Evolutionary conservation across 2,329 filamentous ascomycete species (phyloP).

Genomic region (Cladosporium sp.): DNA sequence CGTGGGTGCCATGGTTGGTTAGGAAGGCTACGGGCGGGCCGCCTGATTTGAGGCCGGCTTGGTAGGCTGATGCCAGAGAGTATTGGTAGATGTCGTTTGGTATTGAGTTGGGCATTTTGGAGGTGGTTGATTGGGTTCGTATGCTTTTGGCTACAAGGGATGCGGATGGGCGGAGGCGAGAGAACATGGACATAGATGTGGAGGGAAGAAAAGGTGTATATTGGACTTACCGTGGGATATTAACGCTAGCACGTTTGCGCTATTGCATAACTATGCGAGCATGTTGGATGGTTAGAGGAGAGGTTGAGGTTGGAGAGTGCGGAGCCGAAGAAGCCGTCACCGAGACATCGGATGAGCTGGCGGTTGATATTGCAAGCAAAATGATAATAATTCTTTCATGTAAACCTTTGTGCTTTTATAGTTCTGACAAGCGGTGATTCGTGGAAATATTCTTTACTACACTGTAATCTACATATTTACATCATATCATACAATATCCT

Average conservation of each 20-base stretch:
- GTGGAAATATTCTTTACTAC: too few relatives aligned
- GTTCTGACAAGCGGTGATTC: too few relatives aligned
- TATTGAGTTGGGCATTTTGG: slow-evolving; percentile 34
- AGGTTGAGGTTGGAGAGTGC: slow-evolving; percentile 7
- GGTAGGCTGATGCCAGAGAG: slow-evolving; percentile 35
- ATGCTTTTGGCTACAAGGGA: background rate
- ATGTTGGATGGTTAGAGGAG: slow-evolving; percentile 2
- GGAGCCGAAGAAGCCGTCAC: slow-evolving; percentile 6
- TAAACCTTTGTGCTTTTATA: too few relatives aligned
- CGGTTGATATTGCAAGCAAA: too few relatives aligned
- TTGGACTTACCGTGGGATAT: slow-evolving; percentile 2
- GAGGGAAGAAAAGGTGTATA: background rate
- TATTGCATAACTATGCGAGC: slow-evolving; percentile 13
- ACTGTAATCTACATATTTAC: too few relatives aligned
- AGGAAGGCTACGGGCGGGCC: slow-evolving; percentile 33
- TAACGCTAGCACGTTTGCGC: slow-evolving; percentile 9
- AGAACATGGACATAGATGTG: background rate
- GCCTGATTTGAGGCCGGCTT: slow-evolving; percentile 33
- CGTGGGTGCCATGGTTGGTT: slow-evolving; percentile 39
- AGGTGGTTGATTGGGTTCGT: background rate
- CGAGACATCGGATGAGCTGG: background rate
- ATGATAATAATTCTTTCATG: too few relatives aligned
- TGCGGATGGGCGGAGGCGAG: background rate
- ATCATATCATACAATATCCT: too few relatives aligned
- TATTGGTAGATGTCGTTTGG: slow-evolving; percentile 45